Evolutionary conservation across 371 early-diverging fungal species (phyloP).

Genomic region (Coemansia sp.): DNA sequence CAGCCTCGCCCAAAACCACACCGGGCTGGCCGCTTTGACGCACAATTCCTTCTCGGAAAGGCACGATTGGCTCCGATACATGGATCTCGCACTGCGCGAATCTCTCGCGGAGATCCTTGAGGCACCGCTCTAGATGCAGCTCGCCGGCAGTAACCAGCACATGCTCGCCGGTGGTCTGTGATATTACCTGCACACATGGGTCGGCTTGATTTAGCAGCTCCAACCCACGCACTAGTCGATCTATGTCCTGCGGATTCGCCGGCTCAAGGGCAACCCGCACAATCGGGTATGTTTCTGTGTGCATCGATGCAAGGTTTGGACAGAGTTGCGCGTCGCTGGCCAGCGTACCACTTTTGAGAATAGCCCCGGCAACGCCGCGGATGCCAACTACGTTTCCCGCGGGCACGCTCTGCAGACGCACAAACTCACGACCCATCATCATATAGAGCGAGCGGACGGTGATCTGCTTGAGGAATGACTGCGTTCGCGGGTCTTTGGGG

Average conservation of each 20-base stretch:
- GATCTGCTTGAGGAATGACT: constrained; percentile 65
- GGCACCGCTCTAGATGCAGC: constrained; percentile 92
- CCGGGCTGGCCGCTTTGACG: constrained; percentile 43
- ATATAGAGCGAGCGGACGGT: constrained; percentile 78
- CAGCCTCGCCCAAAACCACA: constrained; percentile 32
- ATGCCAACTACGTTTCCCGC: constrained; percentile 98
- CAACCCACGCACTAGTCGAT: constrained; percentile 81
- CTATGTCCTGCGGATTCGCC: constrained; percentile 77
- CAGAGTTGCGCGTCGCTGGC: constrained; percentile 58
- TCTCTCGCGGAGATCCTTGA: constrained; percentile 90
- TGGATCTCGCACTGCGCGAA: constrained; percentile 93
- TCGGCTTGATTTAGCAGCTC: constrained; percentile 90
- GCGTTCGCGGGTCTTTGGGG: constrained; percentile 61
- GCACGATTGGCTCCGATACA: constrained; percentile 93
- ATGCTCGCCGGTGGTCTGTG: constrained; percentile 92
- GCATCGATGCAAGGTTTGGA: constrained; percentile 52
- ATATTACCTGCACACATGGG: constrained; percentile 85
- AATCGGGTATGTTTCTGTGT: constrained; percentile 72
- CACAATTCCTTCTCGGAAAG: constrained; percentile 94
- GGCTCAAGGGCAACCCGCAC: constrained; percentile 97
- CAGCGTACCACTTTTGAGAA: constrained; percentile 90
- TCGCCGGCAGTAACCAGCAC: constrained; percentile 96
- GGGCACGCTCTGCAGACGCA: constrained; percentile 75
- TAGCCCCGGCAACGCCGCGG: constrained; percentile 81
- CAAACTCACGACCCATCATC: constrained; percentile 95